These are phyloP conservation scores for Solanum phureja DNA, from an alignment of 257 asterid genomes.

Conservation along the genomic window DNA sequence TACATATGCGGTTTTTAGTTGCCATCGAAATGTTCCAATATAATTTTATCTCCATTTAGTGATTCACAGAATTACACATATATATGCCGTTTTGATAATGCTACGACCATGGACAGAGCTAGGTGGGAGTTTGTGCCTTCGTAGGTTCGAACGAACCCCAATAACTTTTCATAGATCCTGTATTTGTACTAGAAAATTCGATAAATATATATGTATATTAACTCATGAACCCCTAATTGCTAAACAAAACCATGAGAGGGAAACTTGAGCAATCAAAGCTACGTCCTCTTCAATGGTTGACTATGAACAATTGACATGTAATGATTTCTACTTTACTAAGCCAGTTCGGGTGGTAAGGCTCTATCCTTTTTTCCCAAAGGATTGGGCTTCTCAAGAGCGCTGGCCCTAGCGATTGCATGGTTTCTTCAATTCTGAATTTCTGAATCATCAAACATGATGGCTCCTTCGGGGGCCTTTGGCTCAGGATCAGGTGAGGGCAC, in stretches of 20 bases:
- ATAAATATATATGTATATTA: too few species aligned
- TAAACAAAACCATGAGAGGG: not conserved
- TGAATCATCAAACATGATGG: not conserved
- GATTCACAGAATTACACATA: not conserved
- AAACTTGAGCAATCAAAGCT: not conserved
- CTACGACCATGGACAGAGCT: not conserved
- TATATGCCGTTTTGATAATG: not conserved
- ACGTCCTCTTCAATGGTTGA: not conserved
- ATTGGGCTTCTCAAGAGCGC: not conserved
- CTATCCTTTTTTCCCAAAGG: too few species aligned
- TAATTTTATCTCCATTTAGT: not conserved
- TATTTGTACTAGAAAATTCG: too few species aligned
- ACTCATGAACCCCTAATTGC: not conserved
- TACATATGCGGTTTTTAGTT: constrained; percentile 12
- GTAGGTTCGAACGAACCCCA: not conserved
- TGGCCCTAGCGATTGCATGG: not conserved
- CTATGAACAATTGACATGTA: not conserved
- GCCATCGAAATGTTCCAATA: not conserved
- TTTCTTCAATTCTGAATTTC: not conserved
- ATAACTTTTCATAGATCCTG: too few species aligned
- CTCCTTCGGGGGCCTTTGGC: not conserved
- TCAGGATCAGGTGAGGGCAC: not conserved
- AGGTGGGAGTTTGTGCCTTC: not conserved
- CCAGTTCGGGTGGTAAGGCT: too few species aligned
- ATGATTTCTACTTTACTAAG: too few species aligned